Evolutionary conservation across 495 filamentous ascomycete species (phyloP), one percentile per base, ranked within the genome.

Genomic region (Xylaria cubensis): DNA sequence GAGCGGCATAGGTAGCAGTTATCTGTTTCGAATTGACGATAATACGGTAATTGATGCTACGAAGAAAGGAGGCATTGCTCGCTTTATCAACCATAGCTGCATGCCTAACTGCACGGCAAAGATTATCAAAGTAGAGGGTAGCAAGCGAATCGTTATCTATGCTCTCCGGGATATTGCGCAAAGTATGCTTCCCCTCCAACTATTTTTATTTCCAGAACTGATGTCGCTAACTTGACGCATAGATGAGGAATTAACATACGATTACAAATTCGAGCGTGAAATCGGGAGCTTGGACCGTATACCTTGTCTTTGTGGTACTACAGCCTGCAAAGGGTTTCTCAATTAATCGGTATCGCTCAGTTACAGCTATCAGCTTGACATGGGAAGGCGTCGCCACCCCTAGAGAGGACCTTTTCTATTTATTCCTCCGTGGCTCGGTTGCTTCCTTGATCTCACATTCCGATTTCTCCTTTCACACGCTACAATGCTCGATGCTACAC

Each of bases 41-140:
- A 96, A 94, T 76, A 96, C 93, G 3, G 94, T 99, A 76, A 94
- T 99, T 71, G 96, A 99, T 80, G 96, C 96, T 50, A 99, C 96
- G 41, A 99, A 99, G 86, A 92, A 95, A 82, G 96, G 96, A 42
- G 97, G 96, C 24, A 98, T 99, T 83, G 96, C 96, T 19, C 87
- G 96, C 61, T 99, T 99, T 82, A 99, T 99, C 86, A 99, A 99
- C 80, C 96, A 99, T 80, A 95, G 93, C 81, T 99, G 96, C 82
- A 97, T 92, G 78, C 96, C 96, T 2, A 98, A 98, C 79, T 99
- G 96, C 81, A 99, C 96, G 61, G 96, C 96, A 69, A 99, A 99
- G 83, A 99, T 99, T 81, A 99, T 99, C 84, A 97, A 96, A 82
- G 97, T 98, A 41, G 96, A 99, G 80, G 96, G 97, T n/a, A 97